Conservation (phyloP, 805 yeast genomes). For the Torulaspora gathmanii region DNA sequence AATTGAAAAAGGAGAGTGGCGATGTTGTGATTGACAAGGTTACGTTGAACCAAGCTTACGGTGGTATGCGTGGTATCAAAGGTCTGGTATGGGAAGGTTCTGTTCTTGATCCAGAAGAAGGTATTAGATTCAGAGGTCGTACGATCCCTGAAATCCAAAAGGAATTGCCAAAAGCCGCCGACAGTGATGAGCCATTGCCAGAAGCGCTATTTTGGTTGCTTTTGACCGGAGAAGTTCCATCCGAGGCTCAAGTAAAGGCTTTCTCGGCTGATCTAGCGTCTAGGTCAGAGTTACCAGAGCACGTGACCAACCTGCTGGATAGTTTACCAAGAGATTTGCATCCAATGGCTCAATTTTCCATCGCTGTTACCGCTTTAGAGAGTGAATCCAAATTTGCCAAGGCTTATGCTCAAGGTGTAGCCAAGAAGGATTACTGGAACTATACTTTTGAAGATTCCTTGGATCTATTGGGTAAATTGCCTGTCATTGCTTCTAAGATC, state of each 20-base stretch:
- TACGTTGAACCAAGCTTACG: conserved; percentile 73
- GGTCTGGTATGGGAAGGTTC: conserved; percentile 88
- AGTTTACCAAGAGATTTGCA: conserved; percentile 70
- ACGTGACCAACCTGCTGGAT: conserved; percentile 68
- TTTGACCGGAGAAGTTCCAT: conserved; percentile 79
- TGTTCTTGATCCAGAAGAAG: conserved; percentile 77
- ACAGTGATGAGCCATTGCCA: conserved; percentile 66
- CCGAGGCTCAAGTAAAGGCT: conserved; percentile 62
- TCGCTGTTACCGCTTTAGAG: conserved; percentile 77
- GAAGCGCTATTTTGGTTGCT: conserved; percentile 80
- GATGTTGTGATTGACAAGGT: conserved; percentile 67
- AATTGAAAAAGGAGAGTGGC: conserved; percentile 87
- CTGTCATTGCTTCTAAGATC: conserved; percentile 74
- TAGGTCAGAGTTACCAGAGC: conserved; percentile 71
- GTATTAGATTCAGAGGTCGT: conserved; percentile 80
- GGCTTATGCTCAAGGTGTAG: conserved; percentile 79
- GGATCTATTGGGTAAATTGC: conserved; percentile 76
- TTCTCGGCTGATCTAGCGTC: conserved; percentile 75
- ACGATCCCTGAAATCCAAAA: conserved; percentile 76
- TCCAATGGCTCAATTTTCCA: conserved; percentile 88
- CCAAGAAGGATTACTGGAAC: conserved; percentile 80
- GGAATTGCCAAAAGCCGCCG: conserved; percentile 70
- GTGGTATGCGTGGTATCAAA: conserved; percentile 88
- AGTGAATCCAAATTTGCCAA: conserved; percentile 78
- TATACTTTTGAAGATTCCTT: conserved; percentile 77